Conservation (phyloP, 2,329 filamentous ascomycete species). For the Colletotrichum sojae region DNA sequence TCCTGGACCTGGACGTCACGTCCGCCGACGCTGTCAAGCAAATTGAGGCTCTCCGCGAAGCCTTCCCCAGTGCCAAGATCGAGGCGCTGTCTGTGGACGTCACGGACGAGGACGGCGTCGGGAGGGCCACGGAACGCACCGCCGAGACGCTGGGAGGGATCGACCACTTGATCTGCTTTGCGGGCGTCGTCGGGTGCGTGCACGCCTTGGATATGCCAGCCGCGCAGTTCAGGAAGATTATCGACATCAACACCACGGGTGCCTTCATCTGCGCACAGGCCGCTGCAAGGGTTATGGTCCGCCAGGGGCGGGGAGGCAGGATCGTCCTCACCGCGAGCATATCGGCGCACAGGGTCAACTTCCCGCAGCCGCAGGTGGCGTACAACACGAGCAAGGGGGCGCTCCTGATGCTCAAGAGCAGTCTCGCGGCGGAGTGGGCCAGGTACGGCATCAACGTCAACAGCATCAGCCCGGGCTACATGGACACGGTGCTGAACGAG, state of each 20-base stretch:
- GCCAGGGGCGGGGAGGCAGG: conserved; percentile 65
- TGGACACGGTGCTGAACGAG: conserved; percentile 82
- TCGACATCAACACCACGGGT: conserved; percentile 82
- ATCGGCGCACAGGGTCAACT: conserved; percentile 78
- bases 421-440: conserved; percentile 81
- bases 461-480: conserved; percentile 80
- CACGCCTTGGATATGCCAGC: conserved; percentile 72
- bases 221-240: conserved; percentile 71
- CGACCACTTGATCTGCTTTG: conserved; percentile 71
- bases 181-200: conserved; percentile 75
- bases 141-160: conserved; percentile 76
- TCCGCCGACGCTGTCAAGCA: conserved; percentile 48
- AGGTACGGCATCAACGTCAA: conserved; percentile 80
- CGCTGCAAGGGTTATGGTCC: conserved; percentile 66
- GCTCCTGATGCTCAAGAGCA: conserved; percentile 73
- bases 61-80: conserved; percentile 70
- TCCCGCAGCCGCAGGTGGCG: conserved; percentile 77
- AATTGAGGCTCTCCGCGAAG: conserved; percentile 61
- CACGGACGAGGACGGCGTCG: conserved; percentile 66
- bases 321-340: conserved; percentile 79
- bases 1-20: conserved; percentile 71
- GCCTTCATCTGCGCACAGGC: conserved; percentile 80
- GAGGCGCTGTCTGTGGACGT: conserved; percentile 70
- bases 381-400: conserved; percentile 83
- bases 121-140: conserved; percentile 69